Evolutionary conservation across 768 basidiomycete genomes (phyloP), one percentile per base, ranked within the genome.

Genomic region (Podaxis carcinomalis): DNA sequence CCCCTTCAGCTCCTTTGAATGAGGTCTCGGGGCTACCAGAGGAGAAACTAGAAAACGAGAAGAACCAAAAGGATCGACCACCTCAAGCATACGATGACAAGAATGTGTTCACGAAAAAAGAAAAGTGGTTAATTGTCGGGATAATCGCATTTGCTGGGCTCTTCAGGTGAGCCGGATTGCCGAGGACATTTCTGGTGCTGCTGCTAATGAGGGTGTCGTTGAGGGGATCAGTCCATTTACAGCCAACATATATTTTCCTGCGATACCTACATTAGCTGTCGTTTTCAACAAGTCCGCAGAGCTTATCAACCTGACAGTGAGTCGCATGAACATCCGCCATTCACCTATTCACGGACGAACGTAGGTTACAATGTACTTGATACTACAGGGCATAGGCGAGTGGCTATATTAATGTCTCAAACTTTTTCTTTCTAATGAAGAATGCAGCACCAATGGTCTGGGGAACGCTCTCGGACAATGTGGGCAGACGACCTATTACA

Each of bases 211-310:
- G 25, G 11, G 28, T 44, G 19, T 28, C 37, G 21, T 16, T 7
- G 19, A 44, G 61, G 37, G 39, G 23, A 35, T 23, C 51, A 88
- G 87, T 66, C 88, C 89, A 0, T 73, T 92, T 10, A 89, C 90
- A 1, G 80, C 89, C 2, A 91, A 86, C 59, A 88, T 92, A 59
- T 93, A 92, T 68, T 83, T 91, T 51, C 90, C 91, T 5, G 90
- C 86, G 11, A 87, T 95, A 42, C 92, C 92, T 1, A 77, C 81
- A 0, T 73, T 94, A 23, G 78, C 86, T 0, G 63, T 62, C 19
- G 87, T 75, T 3, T 91, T 95, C 67, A 69, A 86, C 66, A 83
- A 84, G 59, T 83, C 86, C 0, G 80, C 79, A 7, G 89, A 91
- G 65, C 76, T 86, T 9, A 92, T 93, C 42, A 93, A 92, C 68